These are phyloP conservation scores for Smallanthus sonchifolius DNA, from an alignment of 129 eudicot species.

Conservation along the genomic window DNA sequence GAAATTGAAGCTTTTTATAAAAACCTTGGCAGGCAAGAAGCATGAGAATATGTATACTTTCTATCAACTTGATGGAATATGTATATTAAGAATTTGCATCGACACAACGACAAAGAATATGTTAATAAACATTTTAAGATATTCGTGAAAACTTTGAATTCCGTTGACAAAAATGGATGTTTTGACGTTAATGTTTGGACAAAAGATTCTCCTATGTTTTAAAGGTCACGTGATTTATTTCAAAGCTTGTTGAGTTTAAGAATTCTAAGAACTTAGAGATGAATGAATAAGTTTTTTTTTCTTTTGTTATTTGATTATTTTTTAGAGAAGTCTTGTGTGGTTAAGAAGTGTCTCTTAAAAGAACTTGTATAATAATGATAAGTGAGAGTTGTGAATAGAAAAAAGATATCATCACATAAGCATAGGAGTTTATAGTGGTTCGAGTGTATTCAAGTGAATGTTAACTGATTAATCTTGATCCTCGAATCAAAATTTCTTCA, in stretches of 20 bases:
- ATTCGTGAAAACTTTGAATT: neutral
- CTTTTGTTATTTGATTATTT: no score
- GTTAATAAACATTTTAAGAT: neutral
- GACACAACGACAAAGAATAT: constrained; percentile 12
- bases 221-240: neutral
- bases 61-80: constrained; percentile 15
- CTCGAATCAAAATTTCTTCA: no score
- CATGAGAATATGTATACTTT: constrained; percentile 29
- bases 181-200: neutral
- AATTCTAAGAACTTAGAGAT: neutral
- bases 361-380: no score
- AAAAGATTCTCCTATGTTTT: neutral
- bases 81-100: neutral
- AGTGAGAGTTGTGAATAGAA: no score
- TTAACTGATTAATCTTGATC: no score
- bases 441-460: no score
- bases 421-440: no score
- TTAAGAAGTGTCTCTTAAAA: no score
- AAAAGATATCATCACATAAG: no score
- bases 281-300: no score
- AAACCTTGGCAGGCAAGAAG: constrained; percentile 25
- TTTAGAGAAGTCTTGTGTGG: no score
- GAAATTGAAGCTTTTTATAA: neutral
- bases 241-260: neutral
- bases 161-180: constrained; percentile 8